These are phyloP conservation scores for Exserohilum rostratum DNA, from an alignment of 2,329 filamentous ascomycete species.

Conservation along the genomic window DNA sequence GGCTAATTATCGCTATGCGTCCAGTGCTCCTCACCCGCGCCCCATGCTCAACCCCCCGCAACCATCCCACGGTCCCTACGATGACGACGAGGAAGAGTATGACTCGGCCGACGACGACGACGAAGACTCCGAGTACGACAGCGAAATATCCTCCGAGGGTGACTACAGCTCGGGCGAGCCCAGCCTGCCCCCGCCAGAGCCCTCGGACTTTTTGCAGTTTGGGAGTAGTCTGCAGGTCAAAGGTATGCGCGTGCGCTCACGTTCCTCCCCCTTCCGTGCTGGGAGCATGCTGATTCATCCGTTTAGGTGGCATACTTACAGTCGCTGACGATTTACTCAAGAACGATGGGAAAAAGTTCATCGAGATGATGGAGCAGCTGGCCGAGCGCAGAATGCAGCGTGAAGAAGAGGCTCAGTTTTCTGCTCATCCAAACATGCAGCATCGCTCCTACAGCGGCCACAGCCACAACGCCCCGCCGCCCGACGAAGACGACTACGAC, in stretches of 20 bases:
- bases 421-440: conserved; percentile 62
- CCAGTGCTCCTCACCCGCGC: conserved; percentile 62
- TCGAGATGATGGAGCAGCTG: conserved; percentile 99
- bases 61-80: conserved; percentile 64
- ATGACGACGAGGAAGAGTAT: conserved; percentile 57
- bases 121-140: conserved; percentile 54
- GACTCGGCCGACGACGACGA: conserved; percentile 61
- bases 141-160: conserved; percentile 71
- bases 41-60: conserved; percentile 67
- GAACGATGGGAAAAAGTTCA: conserved; percentile 99
- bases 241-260: conserved; percentile 54
- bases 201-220: conserved; percentile 93
- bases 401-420: conserved; percentile 83
- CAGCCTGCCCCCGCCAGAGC: conserved; percentile 68
- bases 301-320: conserved; percentile 89
- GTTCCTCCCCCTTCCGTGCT: conserved; percentile 4
- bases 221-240: conserved; percentile 97
- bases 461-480: conserved; percentile 65
- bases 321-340: conserved; percentile 98
- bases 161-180: conserved; percentile 70
- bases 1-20: conserved; percentile 64
- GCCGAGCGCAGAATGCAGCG: conserved; percentile 96
- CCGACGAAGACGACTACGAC: conserved; percentile 81
- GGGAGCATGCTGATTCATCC: conserved; percentile 30
- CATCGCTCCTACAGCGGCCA: conserved; percentile 59